Evolutionary conservation across 1,284 basidiomycete genomes (phyloP), one percentile per base, ranked within the genome.

Genomic region (Rugosomyces carneus): DNA sequence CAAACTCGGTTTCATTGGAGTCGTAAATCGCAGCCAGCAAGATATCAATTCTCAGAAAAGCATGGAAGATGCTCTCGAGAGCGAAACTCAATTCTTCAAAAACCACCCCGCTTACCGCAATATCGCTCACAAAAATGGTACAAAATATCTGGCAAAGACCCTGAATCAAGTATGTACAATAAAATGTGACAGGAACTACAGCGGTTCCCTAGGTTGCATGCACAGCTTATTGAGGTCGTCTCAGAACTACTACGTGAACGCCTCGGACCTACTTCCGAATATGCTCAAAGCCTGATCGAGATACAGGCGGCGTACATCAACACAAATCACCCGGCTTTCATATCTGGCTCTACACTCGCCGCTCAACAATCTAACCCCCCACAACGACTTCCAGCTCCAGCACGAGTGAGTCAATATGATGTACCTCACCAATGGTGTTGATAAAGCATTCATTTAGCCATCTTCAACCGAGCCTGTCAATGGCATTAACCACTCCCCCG

Each of bases 241-340:
- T 97, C 93, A 0, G 96, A 99, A 60, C 77, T 99, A 11, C 71
- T 99, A 35, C 81, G 93, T 45, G 96, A 99, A 68, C 83, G 96
- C 13, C 78, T 99, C 5, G 93, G 94, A 0, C 96, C 96, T 1
- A 97, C 96, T 0, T 93, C 91, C 1, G 91, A 95, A 36, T 99
- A 99, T 63, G 90, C 95, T 2, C 89, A 93, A 58, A 94, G 90
- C 60, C 72, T 99, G 55, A 98, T 99, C 59, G 81, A 88, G 56
- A 99, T 99, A 47, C 96, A 99, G 67, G 92, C 93, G 0, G 94
- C 96, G 9, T 99, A 99, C 66, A 99, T 99, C 76, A 99, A 99
- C 69, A 97, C 94, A 47, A 96, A 95, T 64, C 93, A 96, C 60
- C 93, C 93, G n/a, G 76, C 77, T 27, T 95, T 94, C 65, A 84